A percentile compares a stretch with the other conserved stretches of the same genome.
Conservation (phyloP, 176 grass and related monocot species). For the Secale cereale region DNA sequence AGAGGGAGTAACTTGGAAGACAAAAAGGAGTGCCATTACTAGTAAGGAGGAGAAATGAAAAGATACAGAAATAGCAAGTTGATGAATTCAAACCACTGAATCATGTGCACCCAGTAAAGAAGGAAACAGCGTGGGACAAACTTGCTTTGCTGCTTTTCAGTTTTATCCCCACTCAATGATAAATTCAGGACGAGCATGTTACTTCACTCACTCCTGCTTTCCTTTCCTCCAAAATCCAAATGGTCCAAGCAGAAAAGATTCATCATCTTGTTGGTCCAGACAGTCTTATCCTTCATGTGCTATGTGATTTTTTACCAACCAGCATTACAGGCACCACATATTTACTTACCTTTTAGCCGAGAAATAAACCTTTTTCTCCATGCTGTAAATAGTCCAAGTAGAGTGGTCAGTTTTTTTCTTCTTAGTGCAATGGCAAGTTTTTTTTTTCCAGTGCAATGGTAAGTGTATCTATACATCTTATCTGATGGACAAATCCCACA, state of each 20-base stretch:
- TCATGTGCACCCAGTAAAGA: background rate
- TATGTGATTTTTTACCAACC: conserved; percentile 10
- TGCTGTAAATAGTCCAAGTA: background rate
- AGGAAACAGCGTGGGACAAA: background rate
- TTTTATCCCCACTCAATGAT: background rate
- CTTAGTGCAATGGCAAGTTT: background rate
- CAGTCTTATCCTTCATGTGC: background rate
- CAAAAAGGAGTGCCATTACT: background rate
- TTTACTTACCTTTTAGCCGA: background rate
- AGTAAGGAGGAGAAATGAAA: background rate
- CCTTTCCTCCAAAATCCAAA: conserved; percentile 10
- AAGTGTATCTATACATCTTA: too few species aligned
- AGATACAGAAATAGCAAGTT: background rate
- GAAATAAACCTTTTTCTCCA: background rate
- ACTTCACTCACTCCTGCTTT: conserved; percentile 4
- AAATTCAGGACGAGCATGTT: conserved; percentile 10
- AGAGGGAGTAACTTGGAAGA: background rate
- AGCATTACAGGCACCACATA: background rate
- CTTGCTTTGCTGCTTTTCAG: background rate
- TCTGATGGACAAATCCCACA: too few species aligned
- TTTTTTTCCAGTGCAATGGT: background rate
- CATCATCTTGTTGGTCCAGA: background rate
- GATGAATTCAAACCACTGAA: background rate
- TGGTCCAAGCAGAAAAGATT: conserved; percentile 19
- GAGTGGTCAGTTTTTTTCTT: too few species aligned